Percentiles rank a stretch among this genome's conserved stretches.
These are phyloP conservation scores for Grigorovia jiainica DNA, from an alignment of 805 yeast genomes.

Conservation along the genomic window DNA sequence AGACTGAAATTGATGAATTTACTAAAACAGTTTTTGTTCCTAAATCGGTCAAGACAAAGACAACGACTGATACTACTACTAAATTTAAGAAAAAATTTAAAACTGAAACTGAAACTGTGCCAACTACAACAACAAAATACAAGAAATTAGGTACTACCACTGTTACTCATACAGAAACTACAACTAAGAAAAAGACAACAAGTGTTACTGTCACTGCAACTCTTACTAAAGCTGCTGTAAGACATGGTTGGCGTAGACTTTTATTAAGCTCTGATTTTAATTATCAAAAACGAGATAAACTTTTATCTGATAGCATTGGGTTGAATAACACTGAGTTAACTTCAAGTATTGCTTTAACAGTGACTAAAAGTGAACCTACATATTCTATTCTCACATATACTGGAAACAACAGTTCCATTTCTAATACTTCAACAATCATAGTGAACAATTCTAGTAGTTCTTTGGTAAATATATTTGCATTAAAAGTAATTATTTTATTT, in stretches of 20 bases:
- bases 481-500: too few relatives aligned
- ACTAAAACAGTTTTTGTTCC: constrained; percentile 3
- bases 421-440: too few relatives aligned
- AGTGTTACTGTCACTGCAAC: constrained; percentile 8
- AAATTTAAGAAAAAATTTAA: constrained; percentile 8
- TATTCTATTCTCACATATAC: too few relatives aligned
- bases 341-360: too few relatives aligned
- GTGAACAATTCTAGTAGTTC: too few relatives aligned
- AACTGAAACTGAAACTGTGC: constrained; percentile 16
- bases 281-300: background rate
- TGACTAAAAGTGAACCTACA: too few relatives aligned
- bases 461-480: too few relatives aligned
- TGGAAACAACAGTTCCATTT: too few relatives aligned
- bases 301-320: background rate
- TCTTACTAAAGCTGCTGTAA: constrained; percentile 1
- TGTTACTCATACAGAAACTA: constrained; percentile 6
- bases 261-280: background rate
- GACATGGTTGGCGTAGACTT: background rate
- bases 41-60: constrained; percentile 7
- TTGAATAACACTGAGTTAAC: too few relatives aligned
- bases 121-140: constrained; percentile 17
- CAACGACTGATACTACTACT: constrained; percentile 7
- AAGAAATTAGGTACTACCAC: constrained; percentile 7
- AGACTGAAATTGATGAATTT: constrained; percentile 14
- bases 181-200: constrained; percentile 1